Conservation (phyloP, 2,329 filamentous ascomycete genomes). For the Aspergillus transmontanensis region DNA sequence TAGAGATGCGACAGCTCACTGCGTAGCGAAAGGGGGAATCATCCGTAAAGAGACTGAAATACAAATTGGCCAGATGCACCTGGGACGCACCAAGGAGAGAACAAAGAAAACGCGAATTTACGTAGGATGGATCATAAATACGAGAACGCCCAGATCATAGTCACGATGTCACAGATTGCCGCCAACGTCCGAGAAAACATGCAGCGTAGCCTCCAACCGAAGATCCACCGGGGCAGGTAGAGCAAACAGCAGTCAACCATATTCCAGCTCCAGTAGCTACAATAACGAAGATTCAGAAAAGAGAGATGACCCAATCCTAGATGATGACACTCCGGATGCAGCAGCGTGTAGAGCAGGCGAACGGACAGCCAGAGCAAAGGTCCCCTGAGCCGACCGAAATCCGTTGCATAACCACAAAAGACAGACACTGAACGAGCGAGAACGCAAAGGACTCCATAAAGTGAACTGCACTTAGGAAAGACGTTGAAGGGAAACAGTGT, state of each 20-base stretch:
- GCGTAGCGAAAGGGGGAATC: conserved; percentile 33
- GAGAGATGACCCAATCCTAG: conserved; percentile 8
- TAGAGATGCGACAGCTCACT: conserved; percentile 13
- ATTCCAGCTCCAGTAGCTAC: conserved; percentile 24
- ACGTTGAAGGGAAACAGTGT: conserved; percentile 30
- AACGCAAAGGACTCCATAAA: conserved; percentile 21
- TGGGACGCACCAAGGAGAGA: conserved; percentile 6
- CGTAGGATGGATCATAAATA: conserved; percentile 10
- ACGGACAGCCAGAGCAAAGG: conserved; percentile 1
- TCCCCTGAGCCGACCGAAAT: conserved; percentile 5
- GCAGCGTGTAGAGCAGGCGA: conserved; percentile 12
- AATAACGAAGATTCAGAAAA: conserved; percentile 21
- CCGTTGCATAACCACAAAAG: conserved; percentile 11
- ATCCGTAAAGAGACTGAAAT: conserved; percentile 25
- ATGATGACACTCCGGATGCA: conserved; percentile 7
- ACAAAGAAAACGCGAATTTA: conserved; percentile 14
- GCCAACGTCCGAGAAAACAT: conserved; percentile 9
- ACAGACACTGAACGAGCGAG: conserved; percentile 14
- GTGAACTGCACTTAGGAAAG: conserved; percentile 25
- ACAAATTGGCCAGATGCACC: conserved; percentile 13
- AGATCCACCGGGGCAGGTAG: background rate
- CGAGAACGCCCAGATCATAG: conserved; percentile 16
- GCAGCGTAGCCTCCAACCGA: conserved; percentile 19
- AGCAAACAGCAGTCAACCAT: conserved; percentile 17
- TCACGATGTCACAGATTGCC: conserved; percentile 11